Conservation (phyloP, 495 filamentous ascomycete species). For the Immersiella caudata region DNA sequence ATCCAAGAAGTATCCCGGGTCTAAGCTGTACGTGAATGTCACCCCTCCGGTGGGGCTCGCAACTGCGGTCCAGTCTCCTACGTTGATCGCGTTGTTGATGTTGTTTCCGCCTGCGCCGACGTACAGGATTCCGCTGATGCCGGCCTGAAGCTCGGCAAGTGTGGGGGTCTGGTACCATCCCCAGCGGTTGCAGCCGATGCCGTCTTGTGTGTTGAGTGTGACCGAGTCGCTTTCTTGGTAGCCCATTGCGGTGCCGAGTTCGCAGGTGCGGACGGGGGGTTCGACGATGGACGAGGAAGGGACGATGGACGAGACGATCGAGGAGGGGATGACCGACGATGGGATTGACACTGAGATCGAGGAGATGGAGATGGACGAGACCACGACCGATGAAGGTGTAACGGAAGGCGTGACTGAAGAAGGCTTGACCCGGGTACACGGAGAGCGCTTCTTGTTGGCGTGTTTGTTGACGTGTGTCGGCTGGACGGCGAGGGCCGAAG, state of each 20-base stretch:
- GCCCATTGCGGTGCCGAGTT: constrained; percentile 28
- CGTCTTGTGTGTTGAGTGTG: constrained; percentile 25
- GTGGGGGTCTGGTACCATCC: constrained; percentile 34
- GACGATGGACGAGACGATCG: neutral
- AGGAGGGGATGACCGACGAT: neutral
- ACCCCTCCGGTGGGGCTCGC: constrained; percentile 23
- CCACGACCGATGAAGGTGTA: neutral
- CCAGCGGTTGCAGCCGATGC: constrained; percentile 32
- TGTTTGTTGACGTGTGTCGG: no score
- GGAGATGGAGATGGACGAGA: neutral
- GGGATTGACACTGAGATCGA: neutral
- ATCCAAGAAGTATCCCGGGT: constrained; percentile 21
- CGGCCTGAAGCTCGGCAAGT: constrained; percentile 25
- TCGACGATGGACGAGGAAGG: neutral
- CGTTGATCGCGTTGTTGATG: constrained; percentile 31
- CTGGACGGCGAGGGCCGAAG: neutral
- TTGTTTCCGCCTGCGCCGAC: constrained; percentile 37
- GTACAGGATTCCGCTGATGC: constrained; percentile 32
- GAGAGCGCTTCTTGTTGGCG: no score
- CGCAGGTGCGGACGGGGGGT: constrained; percentile 5
- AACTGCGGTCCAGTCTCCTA: constrained; percentile 28
- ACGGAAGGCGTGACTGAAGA: neutral
- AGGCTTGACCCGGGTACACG: neutral
- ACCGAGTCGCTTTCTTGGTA: constrained; percentile 23
- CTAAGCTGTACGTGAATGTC: constrained; percentile 27